Conservation (phyloP, 257 asterid genomes). For the Nicotiana attenuata region DNA sequence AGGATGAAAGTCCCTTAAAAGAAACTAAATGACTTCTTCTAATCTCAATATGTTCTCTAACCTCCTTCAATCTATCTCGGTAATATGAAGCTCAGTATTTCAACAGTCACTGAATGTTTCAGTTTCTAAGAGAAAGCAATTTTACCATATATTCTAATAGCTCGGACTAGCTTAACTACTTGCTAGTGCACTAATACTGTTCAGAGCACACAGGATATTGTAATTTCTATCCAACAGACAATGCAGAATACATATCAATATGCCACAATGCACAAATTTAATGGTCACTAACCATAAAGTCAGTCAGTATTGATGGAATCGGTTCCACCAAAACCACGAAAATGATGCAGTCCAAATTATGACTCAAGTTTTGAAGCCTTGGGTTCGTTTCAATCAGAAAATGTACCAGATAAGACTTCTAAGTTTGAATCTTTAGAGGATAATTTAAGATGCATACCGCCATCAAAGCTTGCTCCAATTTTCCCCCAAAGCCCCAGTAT, state of each 20-base stretch:
- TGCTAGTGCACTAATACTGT: not conserved
- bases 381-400: not conserved
- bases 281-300: not conserved
- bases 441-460: conserved; percentile 44
- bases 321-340: not conserved
- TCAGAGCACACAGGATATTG: not conserved
- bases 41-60: no score
- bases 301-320: not conserved
- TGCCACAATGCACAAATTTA: not conserved
- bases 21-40: no score
- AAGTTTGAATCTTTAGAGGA: not conserved
- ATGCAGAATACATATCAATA: not conserved
- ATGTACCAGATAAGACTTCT: not conserved
- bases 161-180: not conserved
- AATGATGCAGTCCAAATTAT: not conserved
- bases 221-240: not conserved
- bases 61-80: no score
- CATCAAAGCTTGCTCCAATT: conserved; percentile 65
- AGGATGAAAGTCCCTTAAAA: not conserved
- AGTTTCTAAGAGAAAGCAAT: no score
- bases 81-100: not conserved
- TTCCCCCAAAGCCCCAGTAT: conserved; percentile 83
- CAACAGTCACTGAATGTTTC: not conserved
- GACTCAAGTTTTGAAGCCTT: not conserved
- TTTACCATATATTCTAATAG: no score